These are phyloP conservation scores for Tylopilus sp. DNA, from an alignment of 768 basidiomycete genomes.

Conservation along the genomic window DNA sequence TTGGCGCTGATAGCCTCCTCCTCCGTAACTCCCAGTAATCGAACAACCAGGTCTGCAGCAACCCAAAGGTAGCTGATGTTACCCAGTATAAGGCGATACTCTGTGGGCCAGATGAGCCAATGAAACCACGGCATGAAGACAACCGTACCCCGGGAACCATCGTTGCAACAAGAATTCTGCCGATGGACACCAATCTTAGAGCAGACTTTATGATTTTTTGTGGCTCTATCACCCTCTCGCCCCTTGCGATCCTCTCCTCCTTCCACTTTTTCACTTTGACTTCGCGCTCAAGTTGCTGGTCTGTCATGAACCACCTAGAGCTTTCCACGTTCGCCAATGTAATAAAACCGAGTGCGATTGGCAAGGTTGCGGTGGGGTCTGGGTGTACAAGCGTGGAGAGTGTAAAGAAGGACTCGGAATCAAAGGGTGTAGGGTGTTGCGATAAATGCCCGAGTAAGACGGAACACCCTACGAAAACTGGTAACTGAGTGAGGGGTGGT, in stretches of 20 bases:
- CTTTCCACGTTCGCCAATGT: conserved; percentile 81
- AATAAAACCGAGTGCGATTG: conserved; percentile 67
- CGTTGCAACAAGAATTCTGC: conserved; percentile 63
- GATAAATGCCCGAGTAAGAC: conserved; percentile 55
- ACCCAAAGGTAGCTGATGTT: conserved; percentile 69
- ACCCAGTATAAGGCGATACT: conserved; percentile 74
- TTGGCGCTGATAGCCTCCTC: conserved; percentile 14
- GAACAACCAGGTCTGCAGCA: conserved; percentile 71
- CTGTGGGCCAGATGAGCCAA: conserved; percentile 26
- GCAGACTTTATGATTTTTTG: conserved; percentile 50
- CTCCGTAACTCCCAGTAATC: conserved; percentile 58
- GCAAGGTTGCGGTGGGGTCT: conserved; percentile 67
- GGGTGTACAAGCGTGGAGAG: conserved; percentile 67
- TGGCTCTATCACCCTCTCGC: conserved; percentile 45
- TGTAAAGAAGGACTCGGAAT: conserved; percentile 74
- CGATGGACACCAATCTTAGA: conserved; percentile 56
- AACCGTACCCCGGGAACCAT: conserved; percentile 63
- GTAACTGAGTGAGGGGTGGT: conserved; percentile 65
- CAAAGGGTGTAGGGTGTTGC: conserved; percentile 59
- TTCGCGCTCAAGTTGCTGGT: conserved; percentile 51
- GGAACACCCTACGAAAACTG: conserved; percentile 68
- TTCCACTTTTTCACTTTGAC: conserved; percentile 46
- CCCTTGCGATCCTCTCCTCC: conserved; percentile 40
- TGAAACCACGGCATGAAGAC: conserved; percentile 17
- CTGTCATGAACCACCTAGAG: conserved; percentile 66